Evolutionary conservation across 148 eudicot species (phyloP), one percentile per base, ranked within the genome.

Genomic region (Spergularia bocconei): DNA sequence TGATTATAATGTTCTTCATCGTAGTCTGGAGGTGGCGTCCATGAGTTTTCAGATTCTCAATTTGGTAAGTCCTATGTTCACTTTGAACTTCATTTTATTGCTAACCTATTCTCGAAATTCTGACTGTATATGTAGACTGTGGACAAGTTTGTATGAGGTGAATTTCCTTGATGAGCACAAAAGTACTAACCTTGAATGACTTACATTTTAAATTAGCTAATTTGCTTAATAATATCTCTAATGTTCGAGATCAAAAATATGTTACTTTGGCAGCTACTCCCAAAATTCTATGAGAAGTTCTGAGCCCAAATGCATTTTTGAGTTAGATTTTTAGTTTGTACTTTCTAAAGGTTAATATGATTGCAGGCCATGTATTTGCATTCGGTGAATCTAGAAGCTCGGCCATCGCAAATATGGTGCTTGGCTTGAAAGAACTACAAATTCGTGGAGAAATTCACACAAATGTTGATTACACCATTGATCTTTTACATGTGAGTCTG

Each of bases 21-120:
- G 86, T 91, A 96, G 99, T 91, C 99, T 59, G 99, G 99, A 77
- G 99, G 99, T 73, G 99, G 99, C 79, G 90, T 96, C 79, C 99
- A 96, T 76, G 99, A 96, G 83, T 96, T 96, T 84, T 96, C 99
- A 70, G 99, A 96, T 84, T 96, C 99, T 81, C 99, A 96, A 82
- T 96, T 96, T 82, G 99, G 99, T 96, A 85, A 80, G 96, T 82
- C 36, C 39, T 47, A 5, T 17, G 44, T 66, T 23, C 47, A n/a
- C 33, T 14, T 19, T 39, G 23, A 4, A 39, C 7, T 50, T 13
- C 20, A 12, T 20, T 69, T 13, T 4, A 52, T 25, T 51, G 20
- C 7, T 69, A 51, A 21, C 58, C 38, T 14, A 14, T 25, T 23
- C 41, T 20, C 20, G 33, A 17, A 29, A 47, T 36, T 50, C 38